A percentile compares a stretch with the other conserved stretches of the same genome.
These are phyloP conservation scores for Pythium oligandrum DNA, from an alignment of 352 stramenopile species.

Conservation along the genomic window DNA sequence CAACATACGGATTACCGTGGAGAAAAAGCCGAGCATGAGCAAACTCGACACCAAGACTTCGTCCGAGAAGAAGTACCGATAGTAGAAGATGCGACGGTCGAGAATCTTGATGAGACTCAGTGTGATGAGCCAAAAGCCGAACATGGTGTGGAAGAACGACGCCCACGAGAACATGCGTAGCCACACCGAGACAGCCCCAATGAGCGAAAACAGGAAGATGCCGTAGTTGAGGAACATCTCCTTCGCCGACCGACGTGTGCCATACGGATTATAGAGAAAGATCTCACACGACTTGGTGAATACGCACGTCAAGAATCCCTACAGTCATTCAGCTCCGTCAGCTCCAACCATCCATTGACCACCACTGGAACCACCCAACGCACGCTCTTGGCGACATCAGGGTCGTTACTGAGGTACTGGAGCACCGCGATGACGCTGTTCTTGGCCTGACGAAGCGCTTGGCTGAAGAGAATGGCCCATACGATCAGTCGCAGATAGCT, in stretches of 20 bases:
- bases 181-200: conserved; percentile 82
- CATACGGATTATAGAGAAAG: conserved; percentile 67
- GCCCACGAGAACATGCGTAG: conserved; percentile 81
- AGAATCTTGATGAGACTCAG: conserved; percentile 77
- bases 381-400: conserved; percentile 69
- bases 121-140: conserved; percentile 59
- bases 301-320: conserved; percentile 77
- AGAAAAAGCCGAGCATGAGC: conserved; percentile 81
- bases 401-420: conserved; percentile 79
- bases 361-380: conserved; percentile 6
- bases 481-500: conserved; percentile 86
- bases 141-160: conserved; percentile 68
- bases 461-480: conserved; percentile 83
- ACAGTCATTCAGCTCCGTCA: neutral
- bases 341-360: neutral
- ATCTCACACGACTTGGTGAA: conserved; percentile 77
- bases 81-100: conserved; percentile 85
- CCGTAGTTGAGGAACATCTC: conserved; percentile 86
- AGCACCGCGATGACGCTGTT: conserved; percentile 81
- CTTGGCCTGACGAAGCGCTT: conserved; percentile 81
- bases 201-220: conserved; percentile 81
- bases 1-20: conserved; percentile 37
- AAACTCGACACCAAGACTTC: conserved; percentile 78
- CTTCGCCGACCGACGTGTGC: conserved; percentile 59
- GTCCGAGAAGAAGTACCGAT: conserved; percentile 86